A percentile compares a stretch with the other conserved stretches of the same genome.
These are phyloP conservation scores for Hypoxylon sp. DNA, from an alignment of 2,329 filamentous ascomycete species.

Conservation along the genomic window DNA sequence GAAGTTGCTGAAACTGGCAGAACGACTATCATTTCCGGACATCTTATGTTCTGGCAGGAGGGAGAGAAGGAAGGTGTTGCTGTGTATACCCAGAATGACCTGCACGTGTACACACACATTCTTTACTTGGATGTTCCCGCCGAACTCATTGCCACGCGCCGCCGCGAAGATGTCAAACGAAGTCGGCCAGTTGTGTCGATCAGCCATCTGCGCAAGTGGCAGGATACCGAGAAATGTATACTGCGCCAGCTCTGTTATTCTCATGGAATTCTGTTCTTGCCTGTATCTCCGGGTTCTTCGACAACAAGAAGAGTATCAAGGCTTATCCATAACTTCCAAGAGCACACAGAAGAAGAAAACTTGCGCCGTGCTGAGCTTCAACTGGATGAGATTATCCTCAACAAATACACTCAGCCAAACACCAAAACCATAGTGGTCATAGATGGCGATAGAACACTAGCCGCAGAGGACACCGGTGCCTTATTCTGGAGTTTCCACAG, in stretches of 20 bases:
- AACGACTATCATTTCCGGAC: conserved; percentile 65
- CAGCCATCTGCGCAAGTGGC: conserved; percentile 61
- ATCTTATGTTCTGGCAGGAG: conserved; percentile 68
- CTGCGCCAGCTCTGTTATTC: conserved; percentile 60
- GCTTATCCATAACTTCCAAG: conserved; percentile 56
- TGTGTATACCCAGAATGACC: conserved; percentile 62
- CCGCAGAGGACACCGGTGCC: conserved; percentile 61
- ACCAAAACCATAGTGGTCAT: conserved; percentile 66
- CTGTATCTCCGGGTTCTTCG: conserved; percentile 35
- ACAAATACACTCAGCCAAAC: conserved; percentile 46
- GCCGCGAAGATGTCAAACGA: conserved; percentile 55
- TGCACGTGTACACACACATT: conserved; percentile 67
- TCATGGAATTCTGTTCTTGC: conserved; percentile 62
- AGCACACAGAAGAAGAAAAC: conserved; percentile 44
- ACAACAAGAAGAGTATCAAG: conserved; percentile 43
- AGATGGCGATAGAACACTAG: conserved; percentile 70
- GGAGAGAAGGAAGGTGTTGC: conserved; percentile 46
- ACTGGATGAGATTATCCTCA: not conserved
- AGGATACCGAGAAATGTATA: conserved; percentile 59
- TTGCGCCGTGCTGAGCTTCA: not conserved
- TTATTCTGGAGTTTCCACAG: conserved; percentile 62
- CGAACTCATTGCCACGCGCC: conserved; percentile 55
- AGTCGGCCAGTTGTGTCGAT: conserved; percentile 53
- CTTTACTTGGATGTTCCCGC: conserved; percentile 64
- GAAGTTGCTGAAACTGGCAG: conserved; percentile 53